Conservation (phyloP, 73 alveolate genomes). For the Paramecium biaurelia region DNA sequence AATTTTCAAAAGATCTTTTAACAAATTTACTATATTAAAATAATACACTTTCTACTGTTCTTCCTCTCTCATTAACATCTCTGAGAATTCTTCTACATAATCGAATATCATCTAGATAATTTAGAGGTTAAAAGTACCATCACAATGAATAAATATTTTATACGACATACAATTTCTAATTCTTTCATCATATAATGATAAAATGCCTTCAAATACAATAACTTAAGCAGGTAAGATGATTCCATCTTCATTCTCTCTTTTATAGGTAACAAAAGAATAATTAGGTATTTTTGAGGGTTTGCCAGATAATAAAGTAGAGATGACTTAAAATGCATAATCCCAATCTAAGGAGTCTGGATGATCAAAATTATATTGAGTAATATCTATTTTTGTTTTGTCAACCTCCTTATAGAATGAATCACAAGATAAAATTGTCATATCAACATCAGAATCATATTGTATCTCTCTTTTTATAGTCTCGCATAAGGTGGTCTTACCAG, state of each 20-base stretch:
- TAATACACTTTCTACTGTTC: slow-evolving; percentile 85
- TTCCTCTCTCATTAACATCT: slow-evolving; percentile 94
- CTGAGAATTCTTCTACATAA: slow-evolving; percentile 88
- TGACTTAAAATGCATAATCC: slow-evolving; percentile 74
- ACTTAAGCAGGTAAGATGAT: slow-evolving; percentile 78
- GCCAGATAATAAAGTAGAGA: slow-evolving; percentile 73
- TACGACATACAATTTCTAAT: slow-evolving; percentile 79
- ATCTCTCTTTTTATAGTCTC: slow-evolving; percentile 48
- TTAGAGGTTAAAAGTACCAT: slow-evolving; percentile 63
- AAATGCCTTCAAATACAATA: slow-evolving; percentile 95
- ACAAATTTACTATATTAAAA: slow-evolving; percentile 92
- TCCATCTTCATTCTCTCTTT: slow-evolving; percentile 32
- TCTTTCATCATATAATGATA: slow-evolving; percentile 92
- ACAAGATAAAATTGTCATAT: slow-evolving; percentile 32
- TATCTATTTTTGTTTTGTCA: slow-evolving; percentile 43
- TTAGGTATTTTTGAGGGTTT: slow-evolving; percentile 83
- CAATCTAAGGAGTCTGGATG: slow-evolving; percentile 93
- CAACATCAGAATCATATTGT: slow-evolving; percentile 16
- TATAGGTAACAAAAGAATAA: slow-evolving; percentile 83
- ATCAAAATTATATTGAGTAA: slow-evolving; percentile 74
- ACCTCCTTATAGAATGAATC: slow-evolving; percentile 43
- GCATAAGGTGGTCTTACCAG: slow-evolving; percentile 94
- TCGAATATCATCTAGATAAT: slow-evolving; percentile 82
- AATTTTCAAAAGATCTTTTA: slow-evolving; percentile 93
- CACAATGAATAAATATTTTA: slow-evolving; percentile 74